Conservation (phyloP, 139 green algal species). For the Protoeuglena noctilucae region DNA sequence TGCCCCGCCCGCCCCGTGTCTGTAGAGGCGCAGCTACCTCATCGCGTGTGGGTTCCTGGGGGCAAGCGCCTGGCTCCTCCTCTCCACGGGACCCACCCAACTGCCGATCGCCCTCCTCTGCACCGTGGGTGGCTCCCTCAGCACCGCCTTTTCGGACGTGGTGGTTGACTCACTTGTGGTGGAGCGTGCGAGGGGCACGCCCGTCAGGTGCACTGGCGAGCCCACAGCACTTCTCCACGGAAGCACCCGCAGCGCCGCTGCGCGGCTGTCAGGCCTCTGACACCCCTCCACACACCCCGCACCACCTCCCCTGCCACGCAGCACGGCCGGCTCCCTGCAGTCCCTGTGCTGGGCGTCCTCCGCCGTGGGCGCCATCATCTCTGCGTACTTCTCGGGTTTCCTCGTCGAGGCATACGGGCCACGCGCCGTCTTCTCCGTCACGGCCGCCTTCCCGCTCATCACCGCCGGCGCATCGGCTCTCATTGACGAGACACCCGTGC, state of each 20-base stretch:
- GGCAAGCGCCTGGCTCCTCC: conserved; percentile 1
- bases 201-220: too few relatives aligned
- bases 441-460: conserved; percentile 50
- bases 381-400: conserved; percentile 71
- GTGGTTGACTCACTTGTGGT: conserved; percentile 96
- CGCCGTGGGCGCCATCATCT: conserved; percentile 59
- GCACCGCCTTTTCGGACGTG: conserved; percentile 76
- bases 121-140: conserved; percentile 37
- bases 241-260: too few relatives aligned
- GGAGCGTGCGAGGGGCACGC: conserved; percentile 39
- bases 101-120: too few relatives aligned
- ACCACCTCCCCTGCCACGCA: conserved; percentile 15
- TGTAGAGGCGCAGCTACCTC: too few relatives aligned
- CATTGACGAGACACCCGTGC: conserved; percentile 26
- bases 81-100: conserved; percentile 7
- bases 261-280: too few relatives aligned
- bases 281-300: neutral
- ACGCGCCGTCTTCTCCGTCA: conserved; percentile 44
- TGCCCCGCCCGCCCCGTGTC: too few relatives aligned
- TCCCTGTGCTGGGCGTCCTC: conserved; percentile 77
- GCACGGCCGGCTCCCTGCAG: conserved; percentile 67
- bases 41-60: conserved; percentile 49
- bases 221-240: too few relatives aligned
- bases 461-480: conserved; percentile 28
- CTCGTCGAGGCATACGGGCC: conserved; percentile 48